Evolutionary conservation across 2,329 filamentous ascomycete genomes (phyloP).

Genomic region (Neonectria hederae): DNA sequence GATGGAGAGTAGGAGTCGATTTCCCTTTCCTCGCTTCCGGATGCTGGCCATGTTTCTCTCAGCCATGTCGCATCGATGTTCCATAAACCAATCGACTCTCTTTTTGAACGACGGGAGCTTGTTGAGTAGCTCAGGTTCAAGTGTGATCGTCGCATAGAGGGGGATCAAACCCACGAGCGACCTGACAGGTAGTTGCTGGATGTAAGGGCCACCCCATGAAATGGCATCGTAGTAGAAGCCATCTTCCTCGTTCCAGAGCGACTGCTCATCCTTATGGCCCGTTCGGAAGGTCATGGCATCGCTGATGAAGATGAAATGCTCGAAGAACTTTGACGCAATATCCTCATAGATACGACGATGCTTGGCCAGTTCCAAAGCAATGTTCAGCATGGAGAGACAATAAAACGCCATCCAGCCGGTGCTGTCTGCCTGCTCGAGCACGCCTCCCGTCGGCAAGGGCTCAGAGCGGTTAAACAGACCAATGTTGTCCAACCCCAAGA

Average conservation of each 20-base stretch:
- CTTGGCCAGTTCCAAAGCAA: constrained; percentile 92
- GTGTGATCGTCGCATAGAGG: constrained; percentile 88
- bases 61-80: constrained; percentile 85
- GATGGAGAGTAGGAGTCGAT: constrained; percentile 86
- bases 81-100: constrained; percentile 91
- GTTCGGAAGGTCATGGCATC: constrained; percentile 93
- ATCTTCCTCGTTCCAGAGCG: constrained; percentile 95
- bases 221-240: constrained; percentile 99
- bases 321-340: constrained; percentile 97
- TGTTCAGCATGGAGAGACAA: constrained; percentile 96
- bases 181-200: constrained; percentile 89
- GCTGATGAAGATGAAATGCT: constrained; percentile 97
- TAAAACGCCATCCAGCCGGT: constrained; percentile 99
- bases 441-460: constrained; percentile 90
- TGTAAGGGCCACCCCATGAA: constrained; percentile 93
- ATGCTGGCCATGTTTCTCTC: constrained; percentile 96
- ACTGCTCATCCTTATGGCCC: constrained; percentile 76
- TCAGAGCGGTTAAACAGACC: constrained; percentile 97
- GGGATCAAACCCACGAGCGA: constrained; percentile 95
- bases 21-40: constrained; percentile 86
- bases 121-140: constrained; percentile 94
- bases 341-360: constrained; percentile 96
- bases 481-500: constrained; percentile 96
- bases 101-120: constrained; percentile 93
- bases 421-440: constrained; percentile 95